Evolutionary conservation across 148 eudicot genomes (phyloP).

Genomic region (Nepenthes mirabilis): DNA sequence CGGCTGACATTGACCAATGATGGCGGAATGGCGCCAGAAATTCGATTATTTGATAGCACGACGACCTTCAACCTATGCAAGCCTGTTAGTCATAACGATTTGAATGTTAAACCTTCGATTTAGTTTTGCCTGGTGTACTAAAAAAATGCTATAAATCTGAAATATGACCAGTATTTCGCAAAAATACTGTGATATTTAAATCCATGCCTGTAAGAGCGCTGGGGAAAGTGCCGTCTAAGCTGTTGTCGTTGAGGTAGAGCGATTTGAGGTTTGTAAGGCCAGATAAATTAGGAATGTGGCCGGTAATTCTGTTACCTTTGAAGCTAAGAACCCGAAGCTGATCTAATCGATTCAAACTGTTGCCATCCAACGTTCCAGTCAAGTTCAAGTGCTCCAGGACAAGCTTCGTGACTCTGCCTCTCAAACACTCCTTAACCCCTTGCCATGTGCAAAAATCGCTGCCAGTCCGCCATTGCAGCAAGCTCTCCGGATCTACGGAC

Average conservation of each 20-base stretch:
- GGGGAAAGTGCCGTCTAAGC: slow-evolving; percentile 17
- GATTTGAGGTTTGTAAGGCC: slow-evolving; percentile 52
- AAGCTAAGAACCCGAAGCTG: slow-evolving; percentile 71
- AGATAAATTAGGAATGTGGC: slow-evolving; percentile 46
- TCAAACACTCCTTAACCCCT: slow-evolving; percentile 60
- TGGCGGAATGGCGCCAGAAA: slow-evolving; percentile 48
- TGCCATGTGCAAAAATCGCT: slow-evolving; percentile 52
- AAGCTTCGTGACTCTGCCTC: slow-evolving; percentile 64
- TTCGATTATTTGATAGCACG: slow-evolving; percentile 42
- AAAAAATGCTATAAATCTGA: too few relatives aligned
- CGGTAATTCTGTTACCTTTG: slow-evolving; percentile 45
- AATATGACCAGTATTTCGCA: too few relatives aligned
- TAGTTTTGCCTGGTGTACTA: too few relatives aligned
- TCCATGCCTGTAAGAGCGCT: slow-evolving; percentile 20
- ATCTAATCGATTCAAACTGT: slow-evolving; percentile 28
- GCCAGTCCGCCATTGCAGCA: too few relatives aligned
- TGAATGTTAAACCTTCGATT: too few relatives aligned
- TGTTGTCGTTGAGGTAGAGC: slow-evolving; percentile 45
- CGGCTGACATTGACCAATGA: slow-evolving; percentile 23
- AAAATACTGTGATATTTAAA: neutral
- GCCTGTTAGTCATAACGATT: neutral
- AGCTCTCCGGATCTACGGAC: too few relatives aligned
- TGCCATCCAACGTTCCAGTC: slow-evolving; percentile 24
- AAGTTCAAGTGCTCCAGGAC: slow-evolving; percentile 50
- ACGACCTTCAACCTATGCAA: slow-evolving; percentile 61